Conservation (phyloP, 2,329 filamentous ascomycete genomes). For the Scytalidium sp. region DNA sequence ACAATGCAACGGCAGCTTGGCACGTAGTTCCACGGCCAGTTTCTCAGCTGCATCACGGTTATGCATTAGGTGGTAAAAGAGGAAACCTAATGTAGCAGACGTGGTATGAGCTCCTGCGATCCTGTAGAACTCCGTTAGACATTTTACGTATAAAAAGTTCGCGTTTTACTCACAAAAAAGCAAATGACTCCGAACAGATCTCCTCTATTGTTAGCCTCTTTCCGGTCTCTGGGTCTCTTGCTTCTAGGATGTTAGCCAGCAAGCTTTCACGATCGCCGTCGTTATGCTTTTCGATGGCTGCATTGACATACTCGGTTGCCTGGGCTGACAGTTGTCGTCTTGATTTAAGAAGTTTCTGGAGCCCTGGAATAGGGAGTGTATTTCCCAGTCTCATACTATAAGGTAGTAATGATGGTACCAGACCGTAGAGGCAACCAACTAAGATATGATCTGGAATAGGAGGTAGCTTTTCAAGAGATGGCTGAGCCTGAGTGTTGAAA, state of each 20-base stretch:
- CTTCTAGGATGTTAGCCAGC: not conserved
- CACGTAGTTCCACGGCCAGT: not conserved
- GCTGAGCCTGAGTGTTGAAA: not conserved
- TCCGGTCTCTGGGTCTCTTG: constrained; percentile 2
- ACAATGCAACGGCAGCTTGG: not conserved
- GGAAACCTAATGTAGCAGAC: not conserved
- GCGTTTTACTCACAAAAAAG: not conserved
- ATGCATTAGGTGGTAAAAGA: constrained; percentile 5
- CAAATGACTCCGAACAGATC: constrained; percentile 5
- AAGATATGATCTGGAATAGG: not conserved
- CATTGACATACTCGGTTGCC: not conserved
- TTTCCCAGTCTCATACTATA: not conserved
- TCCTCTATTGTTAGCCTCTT: not conserved
- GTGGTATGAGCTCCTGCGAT: constrained; percentile 4
- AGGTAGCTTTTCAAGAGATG: not conserved
- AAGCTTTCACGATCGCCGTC: not conserved
- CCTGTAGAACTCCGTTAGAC: not conserved
- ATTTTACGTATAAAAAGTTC: not conserved
- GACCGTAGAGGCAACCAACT: not conserved
- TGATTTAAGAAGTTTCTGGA: not conserved
- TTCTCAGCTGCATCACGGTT: not conserved
- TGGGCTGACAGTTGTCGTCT: not conserved
- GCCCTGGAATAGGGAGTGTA: not conserved
- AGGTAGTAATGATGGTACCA: not conserved
- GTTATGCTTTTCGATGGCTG: not conserved